These are phyloP conservation scores for Aristolochia californica DNA, from an alignment of 164 flowering plant genomes.

Conservation along the genomic window DNA sequence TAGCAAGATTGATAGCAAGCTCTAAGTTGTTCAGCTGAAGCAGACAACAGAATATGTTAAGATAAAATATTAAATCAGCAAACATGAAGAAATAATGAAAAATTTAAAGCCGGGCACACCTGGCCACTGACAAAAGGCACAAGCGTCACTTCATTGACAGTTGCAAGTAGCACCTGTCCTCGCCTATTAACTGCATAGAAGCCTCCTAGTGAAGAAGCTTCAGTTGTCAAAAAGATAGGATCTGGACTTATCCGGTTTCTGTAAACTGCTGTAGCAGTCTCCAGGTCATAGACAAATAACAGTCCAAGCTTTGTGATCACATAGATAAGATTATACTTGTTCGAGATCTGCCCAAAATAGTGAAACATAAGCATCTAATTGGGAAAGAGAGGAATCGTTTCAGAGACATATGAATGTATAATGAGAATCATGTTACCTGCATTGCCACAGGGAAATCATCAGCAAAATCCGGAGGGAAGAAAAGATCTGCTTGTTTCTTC, in stretches of 20 bases:
- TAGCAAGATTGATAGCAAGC: slow-evolving; percentile 23
- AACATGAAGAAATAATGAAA: no score
- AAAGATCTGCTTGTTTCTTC: slow-evolving; percentile 96
- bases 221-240: slow-evolving; percentile 93
- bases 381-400: no score
- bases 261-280: slow-evolving; percentile 92
- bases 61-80: not conserved
- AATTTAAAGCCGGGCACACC: slow-evolving; percentile 23
- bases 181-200: slow-evolving; percentile 95
- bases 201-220: slow-evolving; percentile 89
- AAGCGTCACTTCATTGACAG: slow-evolving; percentile 87
- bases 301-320: slow-evolving; percentile 98
- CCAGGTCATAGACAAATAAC: slow-evolving; percentile 95
- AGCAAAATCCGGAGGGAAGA: slow-evolving; percentile 98
- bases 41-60: not conserved
- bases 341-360: slow-evolving; percentile 63
- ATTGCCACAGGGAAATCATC: slow-evolving; percentile 98
- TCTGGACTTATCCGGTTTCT: slow-evolving; percentile 98
- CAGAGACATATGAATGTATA: not conserved
- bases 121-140: slow-evolving; percentile 97
- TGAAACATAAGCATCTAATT: no score
- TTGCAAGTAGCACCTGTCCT: slow-evolving; percentile 93
- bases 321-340: slow-evolving; percentile 75
- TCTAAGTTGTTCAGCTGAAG: slow-evolving; percentile 83
- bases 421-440: slow-evolving; percentile 53